Evolutionary conservation across 768 basidiomycete species (phyloP), one percentile per base, ranked within the genome.

Genomic region (Suillus paluster): DNA sequence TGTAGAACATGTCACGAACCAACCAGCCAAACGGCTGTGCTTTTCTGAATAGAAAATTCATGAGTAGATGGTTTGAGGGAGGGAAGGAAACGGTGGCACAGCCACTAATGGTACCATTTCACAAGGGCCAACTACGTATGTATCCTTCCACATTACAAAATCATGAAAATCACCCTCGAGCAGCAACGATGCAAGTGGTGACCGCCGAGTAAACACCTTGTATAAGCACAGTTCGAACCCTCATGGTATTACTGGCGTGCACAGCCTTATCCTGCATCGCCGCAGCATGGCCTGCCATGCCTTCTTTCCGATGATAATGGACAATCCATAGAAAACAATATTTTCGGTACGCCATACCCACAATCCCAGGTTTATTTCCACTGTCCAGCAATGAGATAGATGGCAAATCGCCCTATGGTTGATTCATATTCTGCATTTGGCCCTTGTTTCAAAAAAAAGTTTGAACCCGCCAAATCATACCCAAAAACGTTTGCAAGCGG

Each of bases 241-340:
- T 30, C 49, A 19, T 50, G 27, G 17, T 30, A 49, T 49, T 27
- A 48, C 25, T 27, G 8, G 46, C 1, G 19, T 19, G 11, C 49
- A 30, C 36, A 14, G 21, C 53, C 34, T 54, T 49, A 49, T 49
- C 19, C 50, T 54, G 53, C 53, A 54, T 54, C 14, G 53, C 34
- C 53, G 34, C 53, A 54, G 53, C 53, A 54, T 54, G 53, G 53
- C 48, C 4, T 5, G 33, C 33, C 33, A 15, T 34, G 27, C 34
- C 53, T 54, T 54, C 53, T 38, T 0, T 38, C 53, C 53, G 53
- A 54, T 54, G 34, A 38, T 38, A 30, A 15, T 54, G 53, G 53
- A 33, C 19, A 7, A 17, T 42, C 41, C 41, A 36, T 23, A 17
- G n/a, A 44, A 21, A 38, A 25, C 5, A 38, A 54, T 54, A 54